Percentiles rank a stretch among this genome's conserved stretches.
phyloP scores from a whole-genome alignment of 2,329 filamentous ascomycete species.

The Sarocladium brachiariae region DNA sequence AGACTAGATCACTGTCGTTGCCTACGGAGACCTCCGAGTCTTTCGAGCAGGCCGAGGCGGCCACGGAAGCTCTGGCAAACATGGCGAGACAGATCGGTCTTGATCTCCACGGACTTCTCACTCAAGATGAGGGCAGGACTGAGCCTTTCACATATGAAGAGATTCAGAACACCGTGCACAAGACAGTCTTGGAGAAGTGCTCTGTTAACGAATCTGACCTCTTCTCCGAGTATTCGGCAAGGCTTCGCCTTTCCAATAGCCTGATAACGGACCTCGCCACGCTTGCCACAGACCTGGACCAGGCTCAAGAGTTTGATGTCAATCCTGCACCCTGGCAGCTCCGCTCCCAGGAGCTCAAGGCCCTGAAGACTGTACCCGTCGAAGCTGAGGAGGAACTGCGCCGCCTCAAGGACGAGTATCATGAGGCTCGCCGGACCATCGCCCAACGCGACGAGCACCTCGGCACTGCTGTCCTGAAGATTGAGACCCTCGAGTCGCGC shows the following conservation, averaged over 20 bases:
- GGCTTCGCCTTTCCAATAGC: slow-evolving; percentile 56
- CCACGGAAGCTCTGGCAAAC: slow-evolving; percentile 57
- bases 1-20: slow-evolving; percentile 66
- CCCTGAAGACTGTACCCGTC: slow-evolving; percentile 71
- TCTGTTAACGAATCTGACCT: slow-evolving; percentile 57
- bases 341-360: slow-evolving; percentile 72
- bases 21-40: slow-evolving; percentile 57
- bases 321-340: slow-evolving; percentile 74
- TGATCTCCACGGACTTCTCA: slow-evolving; percentile 57
- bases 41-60: slow-evolving; percentile 63
- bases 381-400: slow-evolving; percentile 82
- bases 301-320: slow-evolving; percentile 73
- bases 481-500: slow-evolving; percentile 82
- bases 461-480: slow-evolving; percentile 83
- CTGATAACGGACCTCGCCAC: slow-evolving; percentile 65
- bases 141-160: slow-evolving; percentile 63
- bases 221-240: slow-evolving; percentile 60
- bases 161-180: slow-evolving; percentile 55
- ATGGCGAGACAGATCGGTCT: slow-evolving; percentile 62
- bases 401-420: slow-evolving; percentile 71
- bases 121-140: slow-evolving; percentile 61
- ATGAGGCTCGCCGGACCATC: slow-evolving; percentile 66
- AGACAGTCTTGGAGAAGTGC: slow-evolving; percentile 41
- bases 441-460: slow-evolving; percentile 73
- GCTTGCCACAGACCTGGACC: slow-evolving; percentile 62